phyloP scores from a whole-genome alignment of 208 protist species.

The Strigomonas culicis region DNA sequence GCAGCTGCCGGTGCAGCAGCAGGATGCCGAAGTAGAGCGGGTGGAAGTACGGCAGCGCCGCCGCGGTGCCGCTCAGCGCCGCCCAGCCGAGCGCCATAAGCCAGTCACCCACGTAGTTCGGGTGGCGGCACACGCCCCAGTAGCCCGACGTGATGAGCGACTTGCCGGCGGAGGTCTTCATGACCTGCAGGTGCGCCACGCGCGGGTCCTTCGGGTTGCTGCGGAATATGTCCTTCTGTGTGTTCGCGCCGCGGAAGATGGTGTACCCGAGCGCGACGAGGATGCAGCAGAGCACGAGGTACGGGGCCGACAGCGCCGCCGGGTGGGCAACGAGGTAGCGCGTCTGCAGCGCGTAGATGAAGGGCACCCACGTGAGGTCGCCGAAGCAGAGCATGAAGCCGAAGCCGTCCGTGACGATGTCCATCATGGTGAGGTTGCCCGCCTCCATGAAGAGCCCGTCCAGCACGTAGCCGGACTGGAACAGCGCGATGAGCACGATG shows the following conservation, averaged over 20 bases:
- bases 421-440: slow-evolving; percentile 94
- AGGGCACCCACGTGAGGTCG: slow-evolving; percentile 94
- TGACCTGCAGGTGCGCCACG: slow-evolving; percentile 63
- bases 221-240: slow-evolving; percentile 84
- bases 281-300: slow-evolving; percentile 33
- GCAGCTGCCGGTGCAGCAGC: slow-evolving; percentile 90
- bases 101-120: slow-evolving; percentile 97
- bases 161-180: slow-evolving; percentile 79
- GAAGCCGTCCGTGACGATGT: slow-evolving; percentile 95
- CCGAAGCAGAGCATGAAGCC: slow-evolving; percentile 97
- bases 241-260: slow-evolving; percentile 87
- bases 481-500: slow-evolving; percentile 79
- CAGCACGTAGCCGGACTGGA: slow-evolving; percentile 92
- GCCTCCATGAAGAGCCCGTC: slow-evolving; percentile 93
- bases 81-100: slow-evolving; percentile 78
- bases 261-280: slow-evolving; percentile 60
- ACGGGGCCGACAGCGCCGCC: slow-evolving; percentile 30
- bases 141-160: slow-evolving; percentile 93
- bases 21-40: slow-evolving; percentile 92
- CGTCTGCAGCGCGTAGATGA: slow-evolving; percentile 94
- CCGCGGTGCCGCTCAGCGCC: slow-evolving; percentile 48
- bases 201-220: slow-evolving; percentile 58
- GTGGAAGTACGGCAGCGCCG: slow-evolving; percentile 92
- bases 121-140: slow-evolving; percentile 96
- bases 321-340: slow-evolving; percentile 85